A percentile compares a stretch with the other conserved stretches of the same genome.
Evolutionary conservation across 208 protist species (phyloP).

Genomic region (Trypanosoma rangeli): DNA sequence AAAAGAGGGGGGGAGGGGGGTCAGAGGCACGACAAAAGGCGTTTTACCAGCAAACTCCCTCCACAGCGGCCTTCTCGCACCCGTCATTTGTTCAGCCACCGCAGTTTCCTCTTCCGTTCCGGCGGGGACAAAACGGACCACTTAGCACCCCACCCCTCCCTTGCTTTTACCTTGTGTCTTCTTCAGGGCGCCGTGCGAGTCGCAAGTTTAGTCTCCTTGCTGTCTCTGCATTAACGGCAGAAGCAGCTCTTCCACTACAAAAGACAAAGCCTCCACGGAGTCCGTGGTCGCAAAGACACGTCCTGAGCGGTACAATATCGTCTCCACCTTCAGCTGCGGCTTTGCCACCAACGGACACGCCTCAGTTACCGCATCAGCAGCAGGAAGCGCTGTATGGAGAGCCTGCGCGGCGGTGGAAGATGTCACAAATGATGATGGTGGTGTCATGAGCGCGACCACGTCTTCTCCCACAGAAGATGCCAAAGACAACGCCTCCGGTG

Average conservation of each 20-base stretch:
- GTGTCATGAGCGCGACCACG: background rate
- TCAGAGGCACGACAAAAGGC: background rate
- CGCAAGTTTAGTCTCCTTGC: background rate
- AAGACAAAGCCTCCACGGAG: conserved; percentile 19
- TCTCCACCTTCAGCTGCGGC: conserved; percentile 24
- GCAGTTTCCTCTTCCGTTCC: too few species aligned
- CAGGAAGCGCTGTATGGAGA: background rate
- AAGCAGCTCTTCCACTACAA: conserved; percentile 26
- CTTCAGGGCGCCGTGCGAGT: background rate
- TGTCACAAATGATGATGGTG: background rate
- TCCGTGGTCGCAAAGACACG: conserved; percentile 19
- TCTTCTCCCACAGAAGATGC: background rate
- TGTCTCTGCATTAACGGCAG: conserved; percentile 19
- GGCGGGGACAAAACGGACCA: too few species aligned
- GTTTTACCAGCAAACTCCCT: background rate
- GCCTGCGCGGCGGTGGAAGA: background rate
- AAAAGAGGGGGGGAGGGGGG: background rate
- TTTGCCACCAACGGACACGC: conserved; percentile 23
- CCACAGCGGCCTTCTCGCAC: background rate
- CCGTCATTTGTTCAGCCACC: background rate
- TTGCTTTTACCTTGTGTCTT: too few species aligned
- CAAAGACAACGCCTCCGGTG: background rate
- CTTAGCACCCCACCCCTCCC: too few species aligned
- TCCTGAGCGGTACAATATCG: conserved; percentile 16
- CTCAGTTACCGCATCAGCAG: background rate